Conservation (phyloP, 2,329 filamentous ascomycete species). For the Zopfia rhizophila region DNA sequence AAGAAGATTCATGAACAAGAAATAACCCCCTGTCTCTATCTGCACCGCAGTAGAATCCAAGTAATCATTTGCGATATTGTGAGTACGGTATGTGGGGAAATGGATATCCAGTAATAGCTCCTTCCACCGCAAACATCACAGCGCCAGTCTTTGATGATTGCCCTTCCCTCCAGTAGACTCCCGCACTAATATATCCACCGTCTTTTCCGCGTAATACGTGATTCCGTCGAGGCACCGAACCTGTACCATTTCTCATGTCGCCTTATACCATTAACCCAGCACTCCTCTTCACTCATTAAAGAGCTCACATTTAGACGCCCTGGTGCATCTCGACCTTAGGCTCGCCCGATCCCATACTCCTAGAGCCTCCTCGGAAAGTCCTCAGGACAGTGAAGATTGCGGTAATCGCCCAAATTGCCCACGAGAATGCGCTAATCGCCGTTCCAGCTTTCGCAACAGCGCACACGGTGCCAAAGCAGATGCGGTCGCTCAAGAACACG, state of each 20-base stretch:
- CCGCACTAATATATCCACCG: too few species aligned
- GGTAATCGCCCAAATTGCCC: constrained; percentile 60
- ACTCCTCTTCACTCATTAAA: background rate
- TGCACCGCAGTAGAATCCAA: too few species aligned
- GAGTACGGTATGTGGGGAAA: too few species aligned
- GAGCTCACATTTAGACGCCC: constrained; percentile 44
- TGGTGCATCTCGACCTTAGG: constrained; percentile 53
- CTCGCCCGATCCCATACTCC: constrained; percentile 21
- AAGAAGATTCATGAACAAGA: too few species aligned
- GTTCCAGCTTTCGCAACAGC: constrained; percentile 70
- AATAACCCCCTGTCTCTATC: too few species aligned
- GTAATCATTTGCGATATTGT: too few species aligned
- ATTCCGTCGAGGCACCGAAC: background rate
- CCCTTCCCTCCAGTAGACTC: too few species aligned
- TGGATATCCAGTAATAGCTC: constrained; percentile 3
- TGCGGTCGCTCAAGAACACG: constrained; percentile 67
- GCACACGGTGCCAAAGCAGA: constrained; percentile 68
- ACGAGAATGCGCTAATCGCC: constrained; percentile 74
- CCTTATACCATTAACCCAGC: background rate
- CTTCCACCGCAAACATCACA: constrained; percentile 18
- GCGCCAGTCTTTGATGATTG: constrained; percentile 31
- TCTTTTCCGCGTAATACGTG: constrained; percentile 5
- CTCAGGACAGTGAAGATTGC: constrained; percentile 33
- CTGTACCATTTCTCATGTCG: background rate
- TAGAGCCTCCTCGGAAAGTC: constrained; percentile 38